Base-by-base conservation (phyloP, 768 basidiomycete genomes). In the Lentinula aciculospora region DNA sequence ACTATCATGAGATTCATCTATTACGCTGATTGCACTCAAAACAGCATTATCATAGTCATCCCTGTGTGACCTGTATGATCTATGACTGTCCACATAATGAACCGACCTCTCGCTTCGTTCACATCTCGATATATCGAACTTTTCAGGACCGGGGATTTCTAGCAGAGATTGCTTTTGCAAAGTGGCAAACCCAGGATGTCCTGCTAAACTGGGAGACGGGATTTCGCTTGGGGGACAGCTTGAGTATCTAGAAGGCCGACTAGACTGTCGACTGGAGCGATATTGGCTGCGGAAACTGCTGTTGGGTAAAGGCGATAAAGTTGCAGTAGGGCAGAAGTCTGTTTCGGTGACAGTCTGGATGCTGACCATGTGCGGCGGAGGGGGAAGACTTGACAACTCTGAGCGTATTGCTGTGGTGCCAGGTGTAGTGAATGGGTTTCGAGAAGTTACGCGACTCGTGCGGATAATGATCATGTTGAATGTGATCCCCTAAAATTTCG, bases 401-500 rank as follows among this genome's bases (percentile, higher is more conserved):
- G 47, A 49, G 28, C 19, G 47, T 29, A 21, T 47, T 4, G 28
- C 23, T 1, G 46, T 29, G 9, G n/a, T 10, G n/a, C 28, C 28
- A 31, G 47, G 27, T 34, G 19, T 27, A 19, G 47, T 49, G 47
- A 27, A 49, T 29, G 17, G 47, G 47, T 10, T 49, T 49, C 32
- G 47, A 15, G 27, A 28, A 34, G 47, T 21, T 29, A 34, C 28
- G 5, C 3, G 47, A 7, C 32, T 49, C 32, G 47, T 29, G 9
- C 47, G 47, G 27, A 65, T 65, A 34, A 72, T 69, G 36, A 72
- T 71, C 15, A 71, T 62, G 58, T 69, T 71, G 65, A 69, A 71
- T 9, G 71, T 68, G 28, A 71, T 71, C n/a, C 69, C 70, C 66
- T 49, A 28, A 10, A 49, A 15, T n/a, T 28, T 17, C 25, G 39